Percentiles rank a stretch among this genome's conserved stretches.
These are phyloP conservation scores for Taphrina flavorubra DNA, from an alignment of 1,139 yeast species.

Conservation along the genomic window DNA sequence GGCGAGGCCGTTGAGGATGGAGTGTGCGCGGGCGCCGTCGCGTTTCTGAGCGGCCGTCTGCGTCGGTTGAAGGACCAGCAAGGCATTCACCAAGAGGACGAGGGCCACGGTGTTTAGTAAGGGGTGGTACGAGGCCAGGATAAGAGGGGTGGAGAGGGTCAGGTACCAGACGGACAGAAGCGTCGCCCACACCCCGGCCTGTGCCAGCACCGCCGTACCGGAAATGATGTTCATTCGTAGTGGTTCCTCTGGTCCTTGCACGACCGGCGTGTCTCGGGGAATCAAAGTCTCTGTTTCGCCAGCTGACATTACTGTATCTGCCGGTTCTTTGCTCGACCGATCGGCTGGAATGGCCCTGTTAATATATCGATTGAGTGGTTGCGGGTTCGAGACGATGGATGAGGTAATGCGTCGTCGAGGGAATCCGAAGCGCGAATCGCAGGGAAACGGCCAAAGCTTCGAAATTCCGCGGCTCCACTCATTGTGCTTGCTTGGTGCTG, in stretches of 20 bases:
- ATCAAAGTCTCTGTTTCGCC: slow-evolving; percentile 29
- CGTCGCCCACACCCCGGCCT: slow-evolving; percentile 26
- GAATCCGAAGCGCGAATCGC: too few relatives aligned
- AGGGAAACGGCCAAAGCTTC: too few relatives aligned
- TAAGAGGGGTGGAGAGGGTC: slow-evolving; percentile 18
- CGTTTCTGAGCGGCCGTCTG: slow-evolving; percentile 47
- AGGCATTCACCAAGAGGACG: slow-evolving; percentile 43
- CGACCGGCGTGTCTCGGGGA: slow-evolving; percentile 35
- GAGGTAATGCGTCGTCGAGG: neutral
- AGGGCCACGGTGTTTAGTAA: slow-evolving; percentile 43
- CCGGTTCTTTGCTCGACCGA: too few relatives aligned
- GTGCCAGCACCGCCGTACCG: slow-evolving; percentile 37
- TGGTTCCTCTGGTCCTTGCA: slow-evolving; percentile 28
- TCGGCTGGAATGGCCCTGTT: too few relatives aligned
- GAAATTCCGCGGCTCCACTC: neutral
- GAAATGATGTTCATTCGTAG: slow-evolving; percentile 30
- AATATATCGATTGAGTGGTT: too few relatives aligned
- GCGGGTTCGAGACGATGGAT: neutral
- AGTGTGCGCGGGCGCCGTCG: slow-evolving; percentile 49
- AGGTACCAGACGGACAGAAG: slow-evolving; percentile 23
- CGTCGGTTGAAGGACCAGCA: slow-evolving; percentile 46
- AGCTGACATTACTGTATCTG: neutral
- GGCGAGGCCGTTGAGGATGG: slow-evolving; percentile 48
- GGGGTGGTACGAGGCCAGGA: slow-evolving; percentile 35
- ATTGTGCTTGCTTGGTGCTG: neutral